A percentile compares a stretch with the other conserved stretches of the same genome.
Evolutionary conservation across 1,139 yeast species (phyloP).

Genomic region (Petasospora fabianii): DNA sequence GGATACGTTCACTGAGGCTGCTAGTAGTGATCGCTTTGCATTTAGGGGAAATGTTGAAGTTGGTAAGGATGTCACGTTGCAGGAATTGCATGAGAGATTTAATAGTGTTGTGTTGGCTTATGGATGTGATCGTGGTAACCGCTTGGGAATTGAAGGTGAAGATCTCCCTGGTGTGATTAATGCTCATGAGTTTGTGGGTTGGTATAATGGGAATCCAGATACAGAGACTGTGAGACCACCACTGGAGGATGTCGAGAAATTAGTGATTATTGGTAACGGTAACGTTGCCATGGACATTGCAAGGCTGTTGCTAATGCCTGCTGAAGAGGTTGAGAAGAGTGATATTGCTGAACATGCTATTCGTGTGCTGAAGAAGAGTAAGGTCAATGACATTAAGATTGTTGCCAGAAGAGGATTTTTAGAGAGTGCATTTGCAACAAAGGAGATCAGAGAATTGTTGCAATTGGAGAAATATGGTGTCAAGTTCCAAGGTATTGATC

Average conservation of each 20-base stretch:
- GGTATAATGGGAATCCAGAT: slow-evolving; percentile 93
- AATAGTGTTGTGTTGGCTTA: slow-evolving; percentile 77
- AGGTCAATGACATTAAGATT: slow-evolving; percentile 60
- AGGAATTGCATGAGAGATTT: slow-evolving; percentile 50
- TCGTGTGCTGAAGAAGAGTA: slow-evolving; percentile 45
- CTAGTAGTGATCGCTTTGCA: slow-evolving; percentile 38
- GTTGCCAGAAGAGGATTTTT: slow-evolving; percentile 83
- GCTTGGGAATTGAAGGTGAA: slow-evolving; percentile 59
- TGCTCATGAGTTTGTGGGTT: slow-evolving; percentile 85
- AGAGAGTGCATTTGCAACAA: slow-evolving; percentile 87
- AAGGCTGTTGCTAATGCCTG: slow-evolving; percentile 63
- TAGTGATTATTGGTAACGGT: slow-evolving; percentile 91
- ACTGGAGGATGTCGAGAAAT: slow-evolving; percentile 57
- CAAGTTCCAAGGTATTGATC: slow-evolving; percentile 51
- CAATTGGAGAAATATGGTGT: slow-evolving; percentile 55
- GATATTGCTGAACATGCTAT: slow-evolving; percentile 72
- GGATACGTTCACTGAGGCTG: slow-evolving; percentile 67
- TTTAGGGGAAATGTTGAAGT: slow-evolving; percentile 75
- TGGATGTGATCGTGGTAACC: slow-evolving; percentile 70
- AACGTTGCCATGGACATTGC: slow-evolving; percentile 96
- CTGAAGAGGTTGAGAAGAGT: slow-evolving; percentile 48
- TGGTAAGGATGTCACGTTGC: slow-evolving; percentile 54
- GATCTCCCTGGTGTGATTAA: slow-evolving; percentile 63
- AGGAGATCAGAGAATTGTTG: slow-evolving; percentile 83
- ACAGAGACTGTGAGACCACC: slow-evolving; percentile 42